phyloP scores from a whole-genome alignment of 208 protist species.

The Trypanosoma platydactyli region DNA sequence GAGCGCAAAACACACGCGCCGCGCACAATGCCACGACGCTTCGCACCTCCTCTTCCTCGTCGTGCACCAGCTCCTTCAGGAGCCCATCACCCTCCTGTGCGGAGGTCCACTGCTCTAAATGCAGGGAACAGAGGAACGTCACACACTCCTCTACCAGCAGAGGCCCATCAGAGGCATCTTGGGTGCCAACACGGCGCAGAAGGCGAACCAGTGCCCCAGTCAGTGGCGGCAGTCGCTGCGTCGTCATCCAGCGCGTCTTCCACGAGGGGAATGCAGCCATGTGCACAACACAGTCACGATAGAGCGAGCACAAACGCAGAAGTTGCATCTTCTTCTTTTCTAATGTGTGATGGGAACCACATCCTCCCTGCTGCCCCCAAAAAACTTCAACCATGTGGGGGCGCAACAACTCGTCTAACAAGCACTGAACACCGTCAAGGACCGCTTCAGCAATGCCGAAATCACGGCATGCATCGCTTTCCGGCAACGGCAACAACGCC shows the following conservation, averaged over 20 bases:
- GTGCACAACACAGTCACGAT: slow-evolving; percentile 44
- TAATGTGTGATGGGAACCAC: not conserved
- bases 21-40: slow-evolving; percentile 38
- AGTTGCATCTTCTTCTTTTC: slow-evolving; percentile 7
- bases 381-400: slow-evolving; percentile 20
- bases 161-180: slow-evolving; percentile 12
- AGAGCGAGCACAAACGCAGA: slow-evolving; percentile 35
- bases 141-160: slow-evolving; percentile 28
- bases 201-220: slow-evolving; percentile 41
- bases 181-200: slow-evolving; percentile 29
- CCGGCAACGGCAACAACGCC: slow-evolving; percentile 8
- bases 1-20: slow-evolving; percentile 31
- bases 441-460: slow-evolving; percentile 55
- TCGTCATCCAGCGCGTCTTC: slow-evolving; percentile 68
- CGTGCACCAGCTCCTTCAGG: slow-evolving; percentile 22
- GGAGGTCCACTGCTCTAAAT: slow-evolving; percentile 28
- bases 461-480: slow-evolving; percentile 52
- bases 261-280: slow-evolving; percentile 47
- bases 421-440: slow-evolving; percentile 48
- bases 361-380: not conserved
- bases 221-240: slow-evolving; percentile 48
- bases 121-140: slow-evolving; percentile 20
- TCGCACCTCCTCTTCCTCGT: slow-evolving; percentile 75
- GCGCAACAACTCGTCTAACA: slow-evolving; percentile 39
- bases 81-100: slow-evolving; percentile 9